Evolutionary conservation across 2,329 filamentous ascomycete species (phyloP), one percentile per base, ranked within the genome.

Genomic region (Claviceps capensis): DNA sequence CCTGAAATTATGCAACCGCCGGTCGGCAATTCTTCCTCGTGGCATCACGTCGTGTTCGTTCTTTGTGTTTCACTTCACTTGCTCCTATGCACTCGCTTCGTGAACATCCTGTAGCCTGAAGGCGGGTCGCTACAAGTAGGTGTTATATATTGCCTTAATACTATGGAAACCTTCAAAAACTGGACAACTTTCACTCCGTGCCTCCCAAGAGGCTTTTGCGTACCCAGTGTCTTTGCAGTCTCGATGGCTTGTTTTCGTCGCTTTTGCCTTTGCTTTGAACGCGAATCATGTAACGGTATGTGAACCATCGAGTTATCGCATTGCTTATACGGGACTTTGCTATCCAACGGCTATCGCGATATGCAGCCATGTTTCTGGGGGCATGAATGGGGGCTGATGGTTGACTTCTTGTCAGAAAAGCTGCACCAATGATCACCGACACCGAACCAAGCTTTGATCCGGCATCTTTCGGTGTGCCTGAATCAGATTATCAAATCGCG

Each of bases 161-260:
- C 74, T 73, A 70, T 71, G 67, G 62, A 57, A 61, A 11, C 30
- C 9, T 34, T 34, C 9, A 11, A 34, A 11, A 34, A 9, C 4
- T 34, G 9, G 9, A 34, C 30, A 34, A 34, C 9, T 34, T 58
- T 62, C 69, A 61, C 67, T 64, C 64, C 67, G 65, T 61, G 68
- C 72, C 60, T 62, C 72, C 56, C 61, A 63, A 62, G 67, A 68
- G 60, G 63, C 66, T 46, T 69, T 68, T 61, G 60, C 67, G 54
- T 72, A 22, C 22, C 22, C 22, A 72, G 55, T 77, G 73, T 72
- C 67, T 77, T 54, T 66, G 30, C 68, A 56, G 70, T 68, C 53
- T 56, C 76, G 56, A 65, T 67, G 53, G 65, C 67, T 52, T 77
- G 74, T 60, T 77, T 74, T 60, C 61, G 62, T 56, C 67, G 70